A percentile compares a stretch with the other conserved stretches of the same genome.
Evolutionary conservation across 2,329 filamentous ascomycete species (phyloP).

Genomic region (Stylonectria norvegica): DNA sequence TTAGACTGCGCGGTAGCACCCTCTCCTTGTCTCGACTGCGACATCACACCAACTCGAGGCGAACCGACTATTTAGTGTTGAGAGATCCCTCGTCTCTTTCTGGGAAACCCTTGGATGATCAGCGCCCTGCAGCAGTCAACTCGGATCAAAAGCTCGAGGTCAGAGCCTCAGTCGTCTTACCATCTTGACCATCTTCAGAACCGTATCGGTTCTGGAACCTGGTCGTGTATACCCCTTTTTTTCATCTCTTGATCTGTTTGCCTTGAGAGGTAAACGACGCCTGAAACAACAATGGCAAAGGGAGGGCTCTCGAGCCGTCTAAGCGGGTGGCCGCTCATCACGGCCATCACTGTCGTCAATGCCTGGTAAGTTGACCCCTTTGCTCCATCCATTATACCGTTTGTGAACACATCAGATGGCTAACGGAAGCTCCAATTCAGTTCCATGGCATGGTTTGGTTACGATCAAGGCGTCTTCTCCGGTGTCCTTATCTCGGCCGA

Average conservation of each 20-base stretch:
- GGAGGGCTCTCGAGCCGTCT: slow-evolving; percentile 13
- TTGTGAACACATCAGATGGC: background rate
- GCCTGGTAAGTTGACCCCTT: slow-evolving; percentile 14
- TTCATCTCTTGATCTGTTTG: background rate
- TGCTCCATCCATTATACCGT: background rate
- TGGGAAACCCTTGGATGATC: slow-evolving; percentile 10
- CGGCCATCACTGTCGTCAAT: slow-evolving; percentile 25
- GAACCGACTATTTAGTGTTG: slow-evolving; percentile 8
- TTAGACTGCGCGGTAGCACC: background rate
- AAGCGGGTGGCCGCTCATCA: slow-evolving; percentile 22
- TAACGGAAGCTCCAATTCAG: slow-evolving; percentile 3
- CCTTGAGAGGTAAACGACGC: background rate
- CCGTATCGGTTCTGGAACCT: background rate
- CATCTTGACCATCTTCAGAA: background rate
- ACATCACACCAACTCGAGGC: background rate
- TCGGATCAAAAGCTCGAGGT: no score
- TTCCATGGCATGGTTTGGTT: slow-evolving; percentile 34
- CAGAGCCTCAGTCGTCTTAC: background rate
- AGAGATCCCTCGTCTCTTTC: slow-evolving; percentile 6
- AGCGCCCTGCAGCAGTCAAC: slow-evolving; percentile 1
- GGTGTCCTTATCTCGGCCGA: slow-evolving; percentile 40
- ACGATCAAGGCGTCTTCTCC: slow-evolving; percentile 40
- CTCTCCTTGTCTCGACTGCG: background rate
- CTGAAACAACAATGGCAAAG: slow-evolving; percentile 8
- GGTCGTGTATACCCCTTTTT: background rate